Evolutionary conservation across 2,329 filamentous ascomycete genomes (phyloP).

Genomic region (Phaeomoniella chlamydospora): DNA sequence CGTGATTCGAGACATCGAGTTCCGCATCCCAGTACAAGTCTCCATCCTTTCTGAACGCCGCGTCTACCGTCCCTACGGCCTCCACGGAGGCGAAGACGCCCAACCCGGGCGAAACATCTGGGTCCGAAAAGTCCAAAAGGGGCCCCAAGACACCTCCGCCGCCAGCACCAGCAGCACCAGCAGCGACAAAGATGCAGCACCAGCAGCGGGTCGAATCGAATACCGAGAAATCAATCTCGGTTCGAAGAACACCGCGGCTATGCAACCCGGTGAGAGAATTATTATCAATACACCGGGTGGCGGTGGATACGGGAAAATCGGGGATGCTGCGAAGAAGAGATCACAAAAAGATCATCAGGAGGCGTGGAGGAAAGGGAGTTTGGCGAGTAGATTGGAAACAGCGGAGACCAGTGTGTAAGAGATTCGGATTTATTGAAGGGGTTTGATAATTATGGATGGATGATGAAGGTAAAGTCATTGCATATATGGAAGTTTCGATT

Average conservation of each 20-base stretch:
- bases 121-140: slow-evolving; percentile 57
- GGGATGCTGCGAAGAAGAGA: slow-evolving; percentile 34
- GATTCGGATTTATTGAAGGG: too few species aligned
- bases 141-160: background rate
- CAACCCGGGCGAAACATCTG: slow-evolving; percentile 73
- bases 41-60: slow-evolving; percentile 65
- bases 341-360: slow-evolving; percentile 42
- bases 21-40: slow-evolving; percentile 65
- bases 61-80: slow-evolving; percentile 65
- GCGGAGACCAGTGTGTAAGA: slow-evolving; percentile 33
- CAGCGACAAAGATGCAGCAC: slow-evolving; percentile 6
- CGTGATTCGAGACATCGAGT: slow-evolving; percentile 70
- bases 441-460: too few species aligned
- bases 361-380: slow-evolving; percentile 45
- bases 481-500: too few species aligned
- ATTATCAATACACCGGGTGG: slow-evolving; percentile 36
- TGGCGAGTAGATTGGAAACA: slow-evolving; percentile 30
- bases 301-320: slow-evolving; percentile 34
- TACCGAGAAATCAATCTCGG: slow-evolving; percentile 43
- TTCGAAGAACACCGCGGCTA: slow-evolving; percentile 47
- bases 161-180: background rate
- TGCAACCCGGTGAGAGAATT: slow-evolving; percentile 45
- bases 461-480: too few species aligned
- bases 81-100: slow-evolving; percentile 69
- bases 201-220: slow-evolving; percentile 20